These are phyloP conservation scores for Hygrophorus pudorinus DNA, from an alignment of 768 basidiomycete genomes.

Conservation along the genomic window DNA sequence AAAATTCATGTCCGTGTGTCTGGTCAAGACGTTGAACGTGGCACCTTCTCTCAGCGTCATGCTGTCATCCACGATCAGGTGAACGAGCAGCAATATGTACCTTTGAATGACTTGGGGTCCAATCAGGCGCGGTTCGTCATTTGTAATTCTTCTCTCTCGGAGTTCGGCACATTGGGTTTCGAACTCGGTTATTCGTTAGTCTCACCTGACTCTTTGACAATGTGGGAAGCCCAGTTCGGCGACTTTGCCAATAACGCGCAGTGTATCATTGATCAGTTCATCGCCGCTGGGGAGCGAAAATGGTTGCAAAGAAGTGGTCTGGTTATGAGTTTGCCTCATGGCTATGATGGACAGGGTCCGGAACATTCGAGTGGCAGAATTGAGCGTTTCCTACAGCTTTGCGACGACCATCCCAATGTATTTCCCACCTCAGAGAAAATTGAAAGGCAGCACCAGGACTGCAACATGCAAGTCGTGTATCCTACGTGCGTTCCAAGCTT, in stretches of 20 bases:
- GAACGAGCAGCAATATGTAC: conserved; percentile 84
- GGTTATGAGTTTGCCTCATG: conserved; percentile 85
- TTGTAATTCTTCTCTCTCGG: conserved; percentile 95
- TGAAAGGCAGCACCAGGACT: conserved; percentile 95
- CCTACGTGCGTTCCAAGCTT: conserved; percentile 56
- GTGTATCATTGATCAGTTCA: conserved; percentile 97
- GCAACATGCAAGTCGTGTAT: conserved; percentile 99
- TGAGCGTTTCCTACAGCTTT: conserved; percentile 95
- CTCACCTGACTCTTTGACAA: conserved; percentile 82
- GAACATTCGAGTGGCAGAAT: conserved; percentile 95
- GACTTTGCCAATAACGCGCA: conserved; percentile 98
- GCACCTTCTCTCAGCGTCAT: conserved; percentile 97
- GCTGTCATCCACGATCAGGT: conserved; percentile 94
- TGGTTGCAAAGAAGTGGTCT: conserved; percentile 93
- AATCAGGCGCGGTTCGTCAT: conserved; percentile 90
- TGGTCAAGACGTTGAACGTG: conserved; percentile 97
- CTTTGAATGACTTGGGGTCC: conserved; percentile 79
- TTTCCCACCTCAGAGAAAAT: conserved; percentile 86
- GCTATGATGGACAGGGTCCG: conserved; percentile 97
- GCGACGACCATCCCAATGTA: conserved; percentile 90
- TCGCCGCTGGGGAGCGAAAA: conserved; percentile 94
- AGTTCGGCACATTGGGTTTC: conserved; percentile 91
- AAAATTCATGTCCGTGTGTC: conserved; percentile 91
- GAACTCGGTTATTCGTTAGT: conserved; percentile 98
- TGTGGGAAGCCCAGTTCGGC: conserved; percentile 99